Percentiles rank a stretch among this genome's conserved stretches.
phyloP scores from a whole-genome alignment of 2,329 filamentous ascomycete genomes.

The Fusarium pseudograminearum region DNA sequence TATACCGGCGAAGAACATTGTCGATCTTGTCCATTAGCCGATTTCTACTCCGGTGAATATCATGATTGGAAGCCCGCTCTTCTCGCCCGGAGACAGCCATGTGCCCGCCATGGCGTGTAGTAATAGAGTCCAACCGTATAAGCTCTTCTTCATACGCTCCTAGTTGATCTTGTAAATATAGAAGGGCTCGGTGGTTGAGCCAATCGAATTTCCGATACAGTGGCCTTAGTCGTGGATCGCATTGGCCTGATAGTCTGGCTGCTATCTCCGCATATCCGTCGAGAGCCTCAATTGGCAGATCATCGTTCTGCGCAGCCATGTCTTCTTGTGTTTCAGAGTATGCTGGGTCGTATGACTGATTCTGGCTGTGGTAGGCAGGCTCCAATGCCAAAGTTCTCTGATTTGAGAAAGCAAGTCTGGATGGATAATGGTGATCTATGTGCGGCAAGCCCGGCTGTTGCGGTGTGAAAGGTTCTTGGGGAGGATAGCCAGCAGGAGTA shows the following conservation, averaged over 20 bases:
- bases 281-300: conserved; percentile 55
- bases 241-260: conserved; percentile 58
- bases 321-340: conserved; percentile 20
- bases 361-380: conserved; percentile 4
- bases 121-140: conserved; percentile 71
- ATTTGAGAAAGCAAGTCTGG: conserved; percentile 15
- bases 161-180: conserved; percentile 89
- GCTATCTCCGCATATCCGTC: conserved; percentile 74
- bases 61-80: conserved; percentile 4
- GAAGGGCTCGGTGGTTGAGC: conserved; percentile 82
- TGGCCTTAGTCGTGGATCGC: conserved; percentile 59
- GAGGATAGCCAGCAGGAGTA: conserved; percentile 29
- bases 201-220: conserved; percentile 87
- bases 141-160: conserved; percentile 84
- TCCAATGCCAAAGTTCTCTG: conserved; percentile 6
- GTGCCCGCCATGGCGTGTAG: conserved; percentile 58
- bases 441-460: conserved; percentile 13
- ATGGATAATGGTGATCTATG: conserved; percentile 19
- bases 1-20: conserved; percentile 15
- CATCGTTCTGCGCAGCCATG: conserved; percentile 45
- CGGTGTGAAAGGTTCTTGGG: conserved; percentile 18
- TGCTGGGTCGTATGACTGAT: conserved; percentile 8
- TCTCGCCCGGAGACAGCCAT: conserved; percentile 32
- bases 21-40: conserved; percentile 17
- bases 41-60: conserved; percentile 10